Evolutionary conservation across 2,329 filamentous ascomycete species (phyloP).

Genomic region (Aureobasidium sp.): DNA sequence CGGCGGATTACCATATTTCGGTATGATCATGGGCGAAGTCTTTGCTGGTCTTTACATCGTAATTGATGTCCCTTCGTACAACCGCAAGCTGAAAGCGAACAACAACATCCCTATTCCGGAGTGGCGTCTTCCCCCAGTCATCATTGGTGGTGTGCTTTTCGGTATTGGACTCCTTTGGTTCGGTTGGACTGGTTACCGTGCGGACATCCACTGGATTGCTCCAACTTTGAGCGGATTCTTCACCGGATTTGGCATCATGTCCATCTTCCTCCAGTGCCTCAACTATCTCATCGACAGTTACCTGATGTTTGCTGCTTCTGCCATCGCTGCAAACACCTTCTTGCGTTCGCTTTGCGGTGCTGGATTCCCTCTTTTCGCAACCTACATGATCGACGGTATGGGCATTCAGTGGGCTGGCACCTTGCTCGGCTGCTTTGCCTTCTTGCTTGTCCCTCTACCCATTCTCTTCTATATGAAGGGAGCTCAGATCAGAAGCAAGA

Average conservation of each 20-base stretch:
- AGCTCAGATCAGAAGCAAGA: slow-evolving; percentile 34
- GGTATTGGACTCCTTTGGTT: slow-evolving; percentile 22
- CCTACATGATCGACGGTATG: slow-evolving; percentile 45
- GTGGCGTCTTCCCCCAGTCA: slow-evolving; percentile 48
- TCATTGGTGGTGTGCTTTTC: slow-evolving; percentile 39
- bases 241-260: slow-evolving; percentile 47
- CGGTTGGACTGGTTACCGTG: slow-evolving; percentile 24
- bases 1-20: slow-evolving; percentile 72
- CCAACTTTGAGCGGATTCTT: slow-evolving; percentile 39
- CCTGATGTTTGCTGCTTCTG: slow-evolving; percentile 47
- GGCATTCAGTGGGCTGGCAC: slow-evolving; percentile 41
- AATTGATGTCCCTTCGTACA: slow-evolving; percentile 22
- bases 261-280: slow-evolving; percentile 48
- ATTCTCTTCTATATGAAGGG: slow-evolving; percentile 37
- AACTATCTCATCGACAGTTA: slow-evolving; percentile 54
- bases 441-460: slow-evolving; percentile 35
- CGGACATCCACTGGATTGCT: slow-evolving; percentile 30
- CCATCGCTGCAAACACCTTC: slow-evolving; percentile 48
- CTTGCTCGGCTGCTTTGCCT: slow-evolving; percentile 36
- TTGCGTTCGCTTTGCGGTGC: slow-evolving; percentile 42
- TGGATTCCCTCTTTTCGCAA: slow-evolving; percentile 44
- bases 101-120: slow-evolving; percentile 46
- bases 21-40: slow-evolving; percentile 43
- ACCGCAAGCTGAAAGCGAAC: slow-evolving; percentile 32
- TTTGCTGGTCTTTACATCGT: slow-evolving; percentile 22